Base-by-base conservation (phyloP, 495 filamentous ascomycete genomes). In the Lasiosphaeria ovina region DNA sequence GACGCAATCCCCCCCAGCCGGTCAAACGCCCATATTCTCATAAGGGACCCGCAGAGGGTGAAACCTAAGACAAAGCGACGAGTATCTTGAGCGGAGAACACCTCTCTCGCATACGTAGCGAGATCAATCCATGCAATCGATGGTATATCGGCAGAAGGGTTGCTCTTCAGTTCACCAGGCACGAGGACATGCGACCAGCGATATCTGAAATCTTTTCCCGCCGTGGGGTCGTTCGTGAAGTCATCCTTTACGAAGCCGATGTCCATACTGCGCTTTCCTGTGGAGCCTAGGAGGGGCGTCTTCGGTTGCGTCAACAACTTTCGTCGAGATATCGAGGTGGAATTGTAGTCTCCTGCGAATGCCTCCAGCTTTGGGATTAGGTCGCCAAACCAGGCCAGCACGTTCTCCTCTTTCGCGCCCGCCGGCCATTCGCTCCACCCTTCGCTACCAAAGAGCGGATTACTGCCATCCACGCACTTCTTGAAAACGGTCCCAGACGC, bases 41-140 rank as follows among this genome's bases (percentile, higher is more conserved):
- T 72, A 6, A 67, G 24, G 64, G 68, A 66, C 54, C 69, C 65
- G 48, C 62, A 73, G 35, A 81, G 49, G 7, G 78, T 80, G 60
- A 83, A 81, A n/a, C 73, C 74, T 40, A 82, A 61, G 34, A 77
- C 72, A 58, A 78, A 82, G 44, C 76, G 77, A 60, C 74, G 73
- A 40, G 65, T 74, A 55, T 81, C 75, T 67, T 81, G 72, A 60
- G 75, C 69, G 33, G 64, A 58, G 54, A 83, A 71, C 5, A 82
- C 76, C 64, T 81, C 72, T 62, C 72, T 72, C 35, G 67, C 75
- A n/a, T n/a, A n/a, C n/a, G n/a, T n/a, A n/a, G n/a, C n/a, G n/a
- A n/a, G n/a, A n/a, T n/a, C n/a, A n/a, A n/a, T n/a, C n/a, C n/a
- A 67, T n/a, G n/a, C n/a, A n/a, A n/a, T n/a, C n/a, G n/a, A n/a